Percentiles rank a stretch among this genome's conserved stretches.
Conservation (phyloP, 208 protist genomes). For the Balamuthia mandrillaris region DNA sequence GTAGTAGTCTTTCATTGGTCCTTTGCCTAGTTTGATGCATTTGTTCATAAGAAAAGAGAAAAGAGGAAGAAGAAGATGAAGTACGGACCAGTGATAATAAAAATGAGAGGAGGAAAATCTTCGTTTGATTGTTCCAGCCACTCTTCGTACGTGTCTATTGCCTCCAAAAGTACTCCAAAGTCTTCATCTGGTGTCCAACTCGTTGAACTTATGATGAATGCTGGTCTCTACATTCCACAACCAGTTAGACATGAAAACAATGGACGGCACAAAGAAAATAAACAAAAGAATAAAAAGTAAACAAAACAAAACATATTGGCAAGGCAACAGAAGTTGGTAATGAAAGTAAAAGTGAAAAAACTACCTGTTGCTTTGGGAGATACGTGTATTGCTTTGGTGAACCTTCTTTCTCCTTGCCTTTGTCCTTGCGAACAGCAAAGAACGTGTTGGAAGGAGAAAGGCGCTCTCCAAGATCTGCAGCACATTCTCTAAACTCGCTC, state of each 20-base stretch:
- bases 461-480: neutral
- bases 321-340: neutral
- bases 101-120: conserved; percentile 41
- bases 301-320: neutral
- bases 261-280: neutral
- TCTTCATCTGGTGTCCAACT: conserved; percentile 95
- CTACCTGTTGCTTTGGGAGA: too few species aligned
- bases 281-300: neutral
- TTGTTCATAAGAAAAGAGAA: neutral
- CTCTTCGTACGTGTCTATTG: conserved; percentile 78
- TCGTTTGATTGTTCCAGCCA: conserved; percentile 54
- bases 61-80: neutral
- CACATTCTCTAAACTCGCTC: neutral
- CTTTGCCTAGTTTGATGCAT: conserved; percentile 46
- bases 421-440: neutral
- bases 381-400: too few species aligned
- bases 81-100: conserved; percentile 71
- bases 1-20: conserved; percentile 65
- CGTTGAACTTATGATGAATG: conserved; percentile 86
- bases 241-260: neutral
- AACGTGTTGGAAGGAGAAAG: neutral
- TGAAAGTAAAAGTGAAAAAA: neutral
- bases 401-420: conserved; percentile 10
- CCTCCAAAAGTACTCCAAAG: conserved; percentile 86
- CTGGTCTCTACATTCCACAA: conserved; percentile 39